Base-by-base conservation (phyloP, 2,329 filamentous ascomycete species). In the Cladophialophora bantiana region DNA sequence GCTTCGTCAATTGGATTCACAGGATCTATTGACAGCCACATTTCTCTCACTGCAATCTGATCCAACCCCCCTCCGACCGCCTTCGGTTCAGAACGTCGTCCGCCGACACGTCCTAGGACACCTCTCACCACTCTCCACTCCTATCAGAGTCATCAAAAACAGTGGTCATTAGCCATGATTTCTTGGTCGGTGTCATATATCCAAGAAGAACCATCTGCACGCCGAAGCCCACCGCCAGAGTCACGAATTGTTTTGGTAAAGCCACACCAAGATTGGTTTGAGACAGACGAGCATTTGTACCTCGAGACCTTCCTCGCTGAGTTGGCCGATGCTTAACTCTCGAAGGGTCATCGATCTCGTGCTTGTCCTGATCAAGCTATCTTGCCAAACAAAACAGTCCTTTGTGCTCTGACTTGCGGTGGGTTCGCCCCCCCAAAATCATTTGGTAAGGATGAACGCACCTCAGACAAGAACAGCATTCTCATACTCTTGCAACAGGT, bases 151-250 rank as follows among this genome's bases (percentile, higher is more conserved):
- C 65, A 66, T 67, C 26, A 65, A 55, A 53, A 48, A 53, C 38
- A 60, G 13, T 38, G 38, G 31, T 56, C 56, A 36, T 38, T 52
- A 66, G 62, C 61, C 67, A 71, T 71, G 70, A 67, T 63, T 70
- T 58, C 45, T 59, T 71, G 67, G 70, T 57, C 63, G 59, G 45
- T 48, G 32, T 50, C 57, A 63, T 36, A 65, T 52, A 63, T 52
- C 18, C 36, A 70, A 65, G 58, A 70, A 68, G 55, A 65, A 66
- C 61, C 65, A 59, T 66, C 64, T 58, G 59, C 42, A 61, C 55
- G 63, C 62, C 67, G 57, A 68, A 66, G 70, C 68, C 70, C 70
- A 67, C 67, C 70, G 68, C 70, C 70, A 67, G 67, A 71, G 67
- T 71, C 68, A 56, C 56, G 58, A 48, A 55, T 66, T 70, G 63